Percentiles rank a stretch among this genome's conserved stretches.
These are phyloP conservation scores for Remersonia thermophila DNA, from an alignment of 2,329 filamentous ascomycete species.

Conservation along the genomic window DNA sequence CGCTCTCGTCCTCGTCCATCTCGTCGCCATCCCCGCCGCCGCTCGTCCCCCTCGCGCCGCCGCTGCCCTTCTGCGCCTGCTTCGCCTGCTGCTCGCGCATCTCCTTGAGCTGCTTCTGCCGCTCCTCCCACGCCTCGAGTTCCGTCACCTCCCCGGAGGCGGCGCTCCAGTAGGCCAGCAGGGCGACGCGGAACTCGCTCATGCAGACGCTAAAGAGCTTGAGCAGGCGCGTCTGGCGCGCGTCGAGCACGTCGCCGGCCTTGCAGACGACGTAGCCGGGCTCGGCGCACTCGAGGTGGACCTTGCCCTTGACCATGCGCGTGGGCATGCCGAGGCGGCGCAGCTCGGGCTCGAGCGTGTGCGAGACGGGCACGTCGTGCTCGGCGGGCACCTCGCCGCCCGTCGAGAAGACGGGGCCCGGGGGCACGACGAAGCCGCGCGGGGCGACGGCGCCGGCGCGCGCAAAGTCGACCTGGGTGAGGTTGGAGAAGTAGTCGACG, in stretches of 20 bases:
- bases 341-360: constrained; percentile 82
- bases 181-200: constrained; percentile 75
- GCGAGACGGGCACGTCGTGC: constrained; percentile 75
- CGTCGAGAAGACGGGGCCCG: constrained; percentile 67
- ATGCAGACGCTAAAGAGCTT: constrained; percentile 88
- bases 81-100: constrained; percentile 2
- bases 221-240: constrained; percentile 80
- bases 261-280: constrained; percentile 67
- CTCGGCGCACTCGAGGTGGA: constrained; percentile 50
- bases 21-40: constrained; percentile 4
- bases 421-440: constrained; percentile 67
- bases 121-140: constrained; percentile 23
- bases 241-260: constrained; percentile 75
- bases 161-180: constrained; percentile 62
- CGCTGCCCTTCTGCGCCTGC: constrained; percentile 8
- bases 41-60: constrained; percentile 3
- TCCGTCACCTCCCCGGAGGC: constrained; percentile 48
- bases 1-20: constrained; percentile 5
- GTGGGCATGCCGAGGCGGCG: constrained; percentile 84
- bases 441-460: constrained; percentile 69
- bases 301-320: constrained; percentile 74
- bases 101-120: constrained; percentile 16
- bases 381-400: constrained; percentile 69
- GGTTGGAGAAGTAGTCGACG: constrained; percentile 57
- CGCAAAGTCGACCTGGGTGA: constrained; percentile 75